Evolutionary conservation across 2,329 filamentous ascomycete genomes (phyloP).

Genomic region (Beauveria caledonica): DNA sequence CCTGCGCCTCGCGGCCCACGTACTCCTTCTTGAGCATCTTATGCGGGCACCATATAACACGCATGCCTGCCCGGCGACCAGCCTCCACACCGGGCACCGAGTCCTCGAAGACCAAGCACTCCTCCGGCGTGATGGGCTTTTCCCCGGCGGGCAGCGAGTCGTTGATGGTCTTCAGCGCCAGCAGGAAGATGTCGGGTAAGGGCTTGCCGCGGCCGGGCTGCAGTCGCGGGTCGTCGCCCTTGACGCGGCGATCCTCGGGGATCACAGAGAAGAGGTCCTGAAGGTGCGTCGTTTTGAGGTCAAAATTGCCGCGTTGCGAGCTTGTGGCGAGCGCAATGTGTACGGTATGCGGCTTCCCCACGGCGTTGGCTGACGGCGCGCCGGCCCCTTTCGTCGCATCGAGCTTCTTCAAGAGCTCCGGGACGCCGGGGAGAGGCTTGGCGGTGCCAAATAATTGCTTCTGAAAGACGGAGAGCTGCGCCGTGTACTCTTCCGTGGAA

Average conservation of each 20-base stretch:
- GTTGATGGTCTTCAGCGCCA: slow-evolving; percentile 82
- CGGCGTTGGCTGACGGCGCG: neutral
- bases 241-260: slow-evolving; percentile 58
- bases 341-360: slow-evolving; percentile 33
- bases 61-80: slow-evolving; percentile 85
- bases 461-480: slow-evolving; percentile 56
- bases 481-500: slow-evolving; percentile 55
- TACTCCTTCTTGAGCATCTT: slow-evolving; percentile 69
- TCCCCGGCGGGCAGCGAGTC: slow-evolving; percentile 56
- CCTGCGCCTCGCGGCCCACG: slow-evolving; percentile 64
- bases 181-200: slow-evolving; percentile 84
- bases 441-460: slow-evolving; percentile 61
- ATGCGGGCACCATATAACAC: slow-evolving; percentile 88
- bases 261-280: slow-evolving; percentile 57
- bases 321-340: slow-evolving; percentile 84
- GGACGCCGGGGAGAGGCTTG: slow-evolving; percentile 72
- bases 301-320: slow-evolving; percentile 62
- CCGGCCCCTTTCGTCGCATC: slow-evolving; percentile 28
- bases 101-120: slow-evolving; percentile 96
- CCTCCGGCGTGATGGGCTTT: slow-evolving; percentile 62
- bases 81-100: slow-evolving; percentile 88
- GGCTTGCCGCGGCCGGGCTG: slow-evolving; percentile 80
- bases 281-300: slow-evolving; percentile 63
- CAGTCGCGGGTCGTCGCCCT: slow-evolving; percentile 81
- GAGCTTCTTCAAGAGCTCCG: slow-evolving; percentile 56